phyloP scores from a whole-genome alignment of 768 basidiomycete genomes.

The Tephrocybe sp. region DNA sequence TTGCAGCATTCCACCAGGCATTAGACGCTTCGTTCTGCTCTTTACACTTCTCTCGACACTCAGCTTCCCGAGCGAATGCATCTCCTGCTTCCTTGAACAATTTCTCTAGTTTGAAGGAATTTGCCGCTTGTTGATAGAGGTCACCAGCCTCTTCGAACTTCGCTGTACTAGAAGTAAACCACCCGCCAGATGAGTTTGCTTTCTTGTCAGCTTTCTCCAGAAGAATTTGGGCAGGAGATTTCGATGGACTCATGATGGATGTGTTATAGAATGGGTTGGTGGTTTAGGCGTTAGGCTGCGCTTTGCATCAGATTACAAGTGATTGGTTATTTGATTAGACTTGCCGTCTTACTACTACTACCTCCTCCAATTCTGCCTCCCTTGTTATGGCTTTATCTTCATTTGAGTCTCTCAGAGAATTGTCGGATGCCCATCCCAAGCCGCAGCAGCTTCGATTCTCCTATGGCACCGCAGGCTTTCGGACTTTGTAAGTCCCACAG shows the following conservation, averaged over 20 bases:
- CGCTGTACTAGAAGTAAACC: conserved; percentile 81
- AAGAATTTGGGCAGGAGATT: conserved; percentile 73
- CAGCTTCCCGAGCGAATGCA: conserved; percentile 89
- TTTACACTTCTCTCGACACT: conserved; percentile 85
- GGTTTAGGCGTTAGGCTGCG: conserved; percentile 2
- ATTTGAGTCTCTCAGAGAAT: conserved; percentile 41
- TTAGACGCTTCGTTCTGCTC: conserved; percentile 95
- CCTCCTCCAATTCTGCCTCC: neutral
- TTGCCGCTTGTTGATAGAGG: conserved; percentile 92
- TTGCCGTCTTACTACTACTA: neutral
- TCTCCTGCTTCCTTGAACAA: conserved; percentile 90
- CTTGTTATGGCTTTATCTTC: conserved; percentile 33
- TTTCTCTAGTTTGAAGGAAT: conserved; percentile 90
- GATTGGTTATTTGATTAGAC: conserved; percentile 12
- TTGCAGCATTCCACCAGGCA: conserved; percentile 98
- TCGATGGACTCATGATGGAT: conserved; percentile 54
- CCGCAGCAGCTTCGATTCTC: conserved; percentile 67
- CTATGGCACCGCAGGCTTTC: conserved; percentile 95
- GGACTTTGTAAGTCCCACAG: conserved; percentile 66
- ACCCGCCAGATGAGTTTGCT: conserved; percentile 74
- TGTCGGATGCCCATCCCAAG: conserved; percentile 67
- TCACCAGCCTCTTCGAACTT: conserved; percentile 97
- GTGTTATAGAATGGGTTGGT: conserved; percentile 4
- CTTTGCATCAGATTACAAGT: conserved; percentile 4
- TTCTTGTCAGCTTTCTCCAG: conserved; percentile 94